phyloP scores from a whole-genome alignment of 805 yeast species.

The Sugiyamaella lignohabitans region DNA sequence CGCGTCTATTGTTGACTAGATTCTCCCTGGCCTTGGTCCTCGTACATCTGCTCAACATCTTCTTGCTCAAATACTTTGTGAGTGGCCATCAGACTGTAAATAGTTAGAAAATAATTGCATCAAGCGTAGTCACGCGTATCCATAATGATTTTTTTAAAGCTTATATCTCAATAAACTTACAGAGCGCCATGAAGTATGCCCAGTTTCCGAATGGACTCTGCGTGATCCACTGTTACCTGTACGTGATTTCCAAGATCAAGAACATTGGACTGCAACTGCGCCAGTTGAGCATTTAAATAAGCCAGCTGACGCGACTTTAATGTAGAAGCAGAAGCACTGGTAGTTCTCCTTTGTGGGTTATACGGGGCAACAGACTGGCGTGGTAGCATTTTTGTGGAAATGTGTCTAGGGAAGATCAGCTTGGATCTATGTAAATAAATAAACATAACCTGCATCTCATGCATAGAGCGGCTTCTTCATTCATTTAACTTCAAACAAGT shows the following conservation, averaged over 20 bases:
- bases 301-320: conserved; percentile 39
- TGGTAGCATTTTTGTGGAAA: conserved; percentile 7
- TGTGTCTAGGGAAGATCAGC: too few species aligned
- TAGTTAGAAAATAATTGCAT: conserved; percentile 1
- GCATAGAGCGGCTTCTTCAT: too few species aligned
- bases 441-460: too few species aligned
- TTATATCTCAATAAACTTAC: conserved; percentile 23
- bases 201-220: conserved; percentile 43
- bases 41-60: conserved; percentile 19
- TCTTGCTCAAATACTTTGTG: conserved; percentile 31
- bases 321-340: conserved; percentile 6
- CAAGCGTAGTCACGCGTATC: not conserved
- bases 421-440: too few species aligned
- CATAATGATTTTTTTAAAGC: not conserved
- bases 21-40: conserved; percentile 12
- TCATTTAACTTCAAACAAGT: too few species aligned
- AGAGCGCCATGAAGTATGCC: conserved; percentile 54
- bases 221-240: conserved; percentile 47
- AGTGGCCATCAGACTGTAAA: conserved; percentile 28
- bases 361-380: conserved; percentile 13
- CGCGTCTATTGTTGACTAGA: too few species aligned
- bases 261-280: conserved; percentile 50
- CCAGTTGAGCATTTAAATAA: conserved; percentile 47
- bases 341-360: conserved; percentile 9
- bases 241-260: conserved; percentile 47